phyloP scores from a whole-genome alignment of 202 grass and related monocot genomes.

The Schoenoplectus tabernaemontani region DNA sequence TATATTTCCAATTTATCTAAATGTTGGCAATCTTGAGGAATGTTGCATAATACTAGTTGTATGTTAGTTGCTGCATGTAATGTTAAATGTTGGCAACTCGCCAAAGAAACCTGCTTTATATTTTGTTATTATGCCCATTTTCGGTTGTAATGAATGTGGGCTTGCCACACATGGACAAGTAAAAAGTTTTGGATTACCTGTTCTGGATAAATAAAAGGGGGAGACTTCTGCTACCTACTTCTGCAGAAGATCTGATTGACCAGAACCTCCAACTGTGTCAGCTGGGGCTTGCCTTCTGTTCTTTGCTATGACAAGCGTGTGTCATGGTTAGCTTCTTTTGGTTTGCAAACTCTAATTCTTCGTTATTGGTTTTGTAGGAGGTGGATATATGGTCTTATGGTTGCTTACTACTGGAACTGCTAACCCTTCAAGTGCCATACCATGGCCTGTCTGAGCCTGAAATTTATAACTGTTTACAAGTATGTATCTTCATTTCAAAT shows the following conservation, averaged over 20 bases:
- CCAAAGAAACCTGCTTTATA: background rate
- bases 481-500: constrained; percentile 21
- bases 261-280: background rate
- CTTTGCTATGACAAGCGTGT: background rate
- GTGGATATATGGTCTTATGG: constrained; percentile 97
- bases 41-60: background rate
- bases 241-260: too few relatives aligned
- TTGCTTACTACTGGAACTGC: constrained; percentile 89
- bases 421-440: constrained; percentile 76
- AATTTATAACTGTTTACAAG: constrained; percentile 74
- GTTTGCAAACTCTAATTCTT: background rate
- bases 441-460: constrained; percentile 54
- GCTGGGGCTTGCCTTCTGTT: background rate
- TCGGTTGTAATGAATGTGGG: background rate
- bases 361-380: constrained; percentile 48
- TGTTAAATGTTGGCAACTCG: background rate
- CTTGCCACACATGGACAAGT: background rate
- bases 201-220: too few relatives aligned
- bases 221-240: too few relatives aligned
- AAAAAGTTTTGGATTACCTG: background rate
- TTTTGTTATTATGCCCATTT: background rate
- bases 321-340: background rate
- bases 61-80: background rate
- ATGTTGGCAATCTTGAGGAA: background rate
- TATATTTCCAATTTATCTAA: background rate